phyloP scores from a whole-genome alignment of 805 yeast species.

The Pichia heedii region DNA sequence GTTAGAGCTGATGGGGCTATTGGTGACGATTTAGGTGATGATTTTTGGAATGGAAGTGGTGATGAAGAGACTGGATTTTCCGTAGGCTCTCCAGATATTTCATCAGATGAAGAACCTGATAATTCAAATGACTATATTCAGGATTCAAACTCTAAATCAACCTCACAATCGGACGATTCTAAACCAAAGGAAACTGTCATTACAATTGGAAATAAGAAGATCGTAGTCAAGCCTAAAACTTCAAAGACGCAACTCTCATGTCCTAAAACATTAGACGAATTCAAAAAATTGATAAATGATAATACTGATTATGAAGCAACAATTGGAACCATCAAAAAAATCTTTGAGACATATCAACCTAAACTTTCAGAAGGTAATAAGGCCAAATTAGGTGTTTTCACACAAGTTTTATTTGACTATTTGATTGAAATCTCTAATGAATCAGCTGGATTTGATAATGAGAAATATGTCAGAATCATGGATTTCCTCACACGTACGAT shows the following conservation, averaged over 20 bases:
- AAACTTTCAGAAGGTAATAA: slow-evolving; percentile 76
- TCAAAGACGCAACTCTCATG: slow-evolving; percentile 27
- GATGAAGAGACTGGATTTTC: slow-evolving; percentile 37
- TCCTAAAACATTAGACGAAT: slow-evolving; percentile 40
- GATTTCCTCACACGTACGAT: slow-evolving; percentile 35
- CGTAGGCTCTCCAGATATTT: slow-evolving; percentile 35
- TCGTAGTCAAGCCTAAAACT: slow-evolving; percentile 14
- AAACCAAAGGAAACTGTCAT: slow-evolving; percentile 16
- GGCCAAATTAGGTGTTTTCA: slow-evolving; percentile 55
- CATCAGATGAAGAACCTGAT: slow-evolving; percentile 26
- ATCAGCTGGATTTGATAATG: slow-evolving; percentile 13
- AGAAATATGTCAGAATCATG: slow-evolving; percentile 25
- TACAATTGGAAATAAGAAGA: slow-evolving; percentile 27
- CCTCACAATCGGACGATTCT: too few species aligned
- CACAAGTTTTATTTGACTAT: slow-evolving; percentile 56
- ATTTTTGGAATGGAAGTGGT: slow-evolving; percentile 55
- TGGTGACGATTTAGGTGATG: slow-evolving; percentile 64
- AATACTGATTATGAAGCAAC: slow-evolving; percentile 33
- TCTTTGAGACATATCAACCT: slow-evolving; percentile 61
- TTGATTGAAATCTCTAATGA: slow-evolving; percentile 38
- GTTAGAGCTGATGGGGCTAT: slow-evolving; percentile 31
- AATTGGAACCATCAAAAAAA: slow-evolving; percentile 39
- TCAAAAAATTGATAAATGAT: slow-evolving; percentile 26
- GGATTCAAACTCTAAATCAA: not conserved
- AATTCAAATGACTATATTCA: slow-evolving; percentile 21